These are phyloP conservation scores for Penicillium chermesinum DNA, from an alignment of 495 filamentous ascomycete species.

Conservation along the genomic window DNA sequence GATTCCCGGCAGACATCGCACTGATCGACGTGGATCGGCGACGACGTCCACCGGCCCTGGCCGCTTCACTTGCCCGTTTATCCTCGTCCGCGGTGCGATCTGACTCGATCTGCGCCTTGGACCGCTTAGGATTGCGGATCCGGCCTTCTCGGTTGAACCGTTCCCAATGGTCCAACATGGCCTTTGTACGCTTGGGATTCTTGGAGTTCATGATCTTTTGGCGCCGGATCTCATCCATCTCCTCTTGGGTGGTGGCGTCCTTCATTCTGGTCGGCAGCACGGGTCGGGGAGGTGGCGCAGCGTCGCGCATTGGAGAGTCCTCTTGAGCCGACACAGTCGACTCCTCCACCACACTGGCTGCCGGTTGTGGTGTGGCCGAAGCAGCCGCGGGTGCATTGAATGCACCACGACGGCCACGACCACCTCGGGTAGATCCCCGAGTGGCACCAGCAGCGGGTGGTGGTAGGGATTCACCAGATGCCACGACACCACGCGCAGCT, in stretches of 20 bases:
- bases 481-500: not conserved
- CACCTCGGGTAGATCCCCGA: constrained; percentile 10
- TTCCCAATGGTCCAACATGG: constrained; percentile 48
- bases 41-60: constrained; percentile 11
- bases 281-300: not conserved
- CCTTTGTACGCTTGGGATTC: constrained; percentile 45
- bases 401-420: constrained; percentile 23
- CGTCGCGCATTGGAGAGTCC: constrained; percentile 9
- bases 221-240: constrained; percentile 30
- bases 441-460: constrained; percentile 6
- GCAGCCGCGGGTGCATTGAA: constrained; percentile 8
- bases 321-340: constrained; percentile 6
- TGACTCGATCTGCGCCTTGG: constrained; percentile 44
- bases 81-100: constrained; percentile 21
- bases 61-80: constrained; percentile 19
- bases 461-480: constrained; percentile 6
- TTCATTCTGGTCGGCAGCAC: constrained; percentile 8
- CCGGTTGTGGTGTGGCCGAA: too few species aligned
- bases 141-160: constrained; percentile 42
- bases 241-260: constrained; percentile 20
- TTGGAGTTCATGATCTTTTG: constrained; percentile 43
- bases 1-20: constrained; percentile 18
- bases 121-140: constrained; percentile 43
- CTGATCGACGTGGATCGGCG: constrained; percentile 21
- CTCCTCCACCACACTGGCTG: constrained; percentile 1